Evolutionary conservation across 2,329 filamentous ascomycete species (phyloP).

Genomic region (Trichophyton rubrum): DNA sequence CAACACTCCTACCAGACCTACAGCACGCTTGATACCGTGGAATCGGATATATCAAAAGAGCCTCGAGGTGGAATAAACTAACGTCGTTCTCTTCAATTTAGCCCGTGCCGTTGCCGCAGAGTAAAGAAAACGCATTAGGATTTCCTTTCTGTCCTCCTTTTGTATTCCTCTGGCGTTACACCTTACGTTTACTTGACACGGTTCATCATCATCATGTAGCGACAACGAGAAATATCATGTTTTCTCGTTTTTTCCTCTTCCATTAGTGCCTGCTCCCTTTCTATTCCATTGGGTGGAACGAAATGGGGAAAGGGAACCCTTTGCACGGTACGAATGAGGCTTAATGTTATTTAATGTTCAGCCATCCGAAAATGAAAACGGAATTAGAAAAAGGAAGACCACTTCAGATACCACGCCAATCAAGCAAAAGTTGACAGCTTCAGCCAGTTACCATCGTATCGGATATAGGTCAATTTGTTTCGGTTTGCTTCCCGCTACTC

Average conservation of each 20-base stretch:
- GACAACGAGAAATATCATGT: constrained; percentile 3
- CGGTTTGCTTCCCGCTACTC: not conserved
- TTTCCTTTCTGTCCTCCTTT: constrained; percentile 15
- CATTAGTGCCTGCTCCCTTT: not conserved
- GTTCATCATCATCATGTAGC: constrained; percentile 5
- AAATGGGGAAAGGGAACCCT: not conserved
- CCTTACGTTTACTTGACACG: constrained; percentile 5
- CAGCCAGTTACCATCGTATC: not conserved
- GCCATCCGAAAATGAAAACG: constrained; percentile 2
- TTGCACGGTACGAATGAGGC: not conserved
- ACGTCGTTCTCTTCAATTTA: constrained; percentile 12
- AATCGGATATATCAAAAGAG: too few species aligned
- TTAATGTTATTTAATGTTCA: constrained; percentile 1
- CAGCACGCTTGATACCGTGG: too few species aligned
- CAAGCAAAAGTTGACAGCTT: not conserved
- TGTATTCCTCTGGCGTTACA: constrained; percentile 22
- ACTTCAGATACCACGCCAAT: not conserved
- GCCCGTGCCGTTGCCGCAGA: constrained; percentile 34
- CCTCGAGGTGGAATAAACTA: not conserved
- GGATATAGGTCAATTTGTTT: not conserved
- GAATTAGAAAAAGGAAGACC: not conserved
- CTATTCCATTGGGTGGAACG: constrained; percentile 1
- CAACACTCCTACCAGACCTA: not conserved
- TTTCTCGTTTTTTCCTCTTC: constrained; percentile 1
- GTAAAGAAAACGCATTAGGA: constrained; percentile 26